phyloP scores from a whole-genome alignment of 495 filamentous ascomycete genomes.

The Talaromyces stipitatus region DNA sequence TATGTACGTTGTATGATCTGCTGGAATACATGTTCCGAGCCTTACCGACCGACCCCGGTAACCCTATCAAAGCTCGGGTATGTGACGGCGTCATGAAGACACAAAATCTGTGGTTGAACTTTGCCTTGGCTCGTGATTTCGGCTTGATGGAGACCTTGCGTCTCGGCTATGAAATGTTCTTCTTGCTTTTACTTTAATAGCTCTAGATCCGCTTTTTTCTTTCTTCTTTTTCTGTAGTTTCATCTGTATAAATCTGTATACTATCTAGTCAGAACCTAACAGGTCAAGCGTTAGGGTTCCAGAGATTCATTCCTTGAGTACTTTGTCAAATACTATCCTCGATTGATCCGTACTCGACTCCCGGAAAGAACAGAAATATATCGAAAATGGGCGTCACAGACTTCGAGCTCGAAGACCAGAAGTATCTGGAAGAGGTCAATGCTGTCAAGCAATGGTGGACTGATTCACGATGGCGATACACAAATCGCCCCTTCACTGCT shows the following conservation, averaged over 20 bases:
- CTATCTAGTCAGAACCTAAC: not conserved
- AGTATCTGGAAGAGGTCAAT: constrained; percentile 72
- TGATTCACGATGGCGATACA: constrained; percentile 85
- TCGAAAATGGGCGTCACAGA: constrained; percentile 29
- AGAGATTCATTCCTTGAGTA: too few species aligned
- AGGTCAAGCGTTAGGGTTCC: not conserved
- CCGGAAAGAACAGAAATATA: not conserved
- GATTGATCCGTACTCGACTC: not conserved
- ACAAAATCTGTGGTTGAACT: not conserved
- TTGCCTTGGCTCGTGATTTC: constrained; percentile 2
- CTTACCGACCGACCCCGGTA: not conserved
- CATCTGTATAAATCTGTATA: not conserved
- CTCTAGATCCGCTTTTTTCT: not conserved
- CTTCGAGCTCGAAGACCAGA: constrained; percentile 68
- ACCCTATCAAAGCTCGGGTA: constrained; percentile 2
- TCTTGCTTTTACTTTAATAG: constrained; percentile 1
- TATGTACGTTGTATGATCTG: not conserved
- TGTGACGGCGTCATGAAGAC: constrained; percentile 1
- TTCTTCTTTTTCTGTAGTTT: not conserved
- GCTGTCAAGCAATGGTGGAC: constrained; percentile 92
- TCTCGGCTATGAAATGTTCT: not conserved
- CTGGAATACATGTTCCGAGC: not conserved
- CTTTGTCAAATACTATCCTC: not conserved
- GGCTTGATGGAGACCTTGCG: not conserved
- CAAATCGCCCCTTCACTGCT: constrained; percentile 86